Conservation (phyloP, 2,329 filamentous ascomycete genomes). For the Ilyonectria mors-panacis region DNA sequence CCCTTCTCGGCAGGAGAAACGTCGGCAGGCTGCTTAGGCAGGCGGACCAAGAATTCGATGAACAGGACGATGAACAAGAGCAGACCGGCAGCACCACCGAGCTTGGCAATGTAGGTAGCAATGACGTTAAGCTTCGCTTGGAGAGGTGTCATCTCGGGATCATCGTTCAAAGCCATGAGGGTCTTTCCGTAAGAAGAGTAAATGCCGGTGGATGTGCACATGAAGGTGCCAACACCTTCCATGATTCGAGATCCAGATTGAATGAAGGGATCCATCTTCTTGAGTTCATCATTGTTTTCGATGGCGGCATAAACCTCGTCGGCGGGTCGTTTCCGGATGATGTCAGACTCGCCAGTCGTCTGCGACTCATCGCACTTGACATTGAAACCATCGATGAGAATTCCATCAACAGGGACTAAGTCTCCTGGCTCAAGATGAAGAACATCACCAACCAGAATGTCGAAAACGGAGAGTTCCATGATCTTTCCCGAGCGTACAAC, state of each 20-base stretch:
- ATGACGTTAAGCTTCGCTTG: conserved; percentile 83
- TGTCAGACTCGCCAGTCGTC: conserved; percentile 84
- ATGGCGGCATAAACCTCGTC: conserved; percentile 81
- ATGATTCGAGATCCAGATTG: conserved; percentile 87
- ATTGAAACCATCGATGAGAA: conserved; percentile 80
- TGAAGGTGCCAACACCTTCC: conserved; percentile 81
- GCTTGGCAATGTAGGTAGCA: conserved; percentile 83
- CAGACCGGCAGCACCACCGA: conserved; percentile 83
- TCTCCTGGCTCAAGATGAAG: conserved; percentile 82
- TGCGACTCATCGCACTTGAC: conserved; percentile 85
- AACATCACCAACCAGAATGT: conserved; percentile 79
- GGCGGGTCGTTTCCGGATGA: conserved; percentile 77
- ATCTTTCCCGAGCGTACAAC: conserved; percentile 80
- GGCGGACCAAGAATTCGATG: conserved; percentile 84
- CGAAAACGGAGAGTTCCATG: conserved; percentile 78
- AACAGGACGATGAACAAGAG: conserved; percentile 88
- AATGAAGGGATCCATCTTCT: conserved; percentile 86
- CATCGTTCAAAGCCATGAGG: conserved; percentile 80
- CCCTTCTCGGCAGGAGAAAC: conserved; percentile 80
- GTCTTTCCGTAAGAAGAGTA: conserved; percentile 84
- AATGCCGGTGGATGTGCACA: conserved; percentile 81
- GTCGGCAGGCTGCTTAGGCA: conserved; percentile 65
- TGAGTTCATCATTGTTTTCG: conserved; percentile 74
- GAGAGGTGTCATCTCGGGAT: conserved; percentile 82
- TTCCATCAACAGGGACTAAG: conserved; percentile 80